phyloP scores from a whole-genome alignment of 164 flowering plant species.

The Sextonia rubra region DNA sequence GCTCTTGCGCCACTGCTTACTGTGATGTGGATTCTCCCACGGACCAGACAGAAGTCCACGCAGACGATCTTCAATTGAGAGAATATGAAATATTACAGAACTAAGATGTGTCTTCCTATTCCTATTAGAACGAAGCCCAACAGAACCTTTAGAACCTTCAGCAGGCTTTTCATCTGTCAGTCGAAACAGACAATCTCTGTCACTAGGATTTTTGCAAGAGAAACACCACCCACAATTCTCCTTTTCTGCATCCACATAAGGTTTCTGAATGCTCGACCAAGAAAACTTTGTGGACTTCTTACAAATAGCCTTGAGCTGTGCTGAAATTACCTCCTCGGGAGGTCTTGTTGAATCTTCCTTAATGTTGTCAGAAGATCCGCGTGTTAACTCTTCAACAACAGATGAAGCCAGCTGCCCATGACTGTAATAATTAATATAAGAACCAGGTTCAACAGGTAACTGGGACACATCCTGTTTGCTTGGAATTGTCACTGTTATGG shows the following conservation, averaged over 20 bases:
- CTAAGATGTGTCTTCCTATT: slow-evolving; percentile 49
- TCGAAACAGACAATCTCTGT: slow-evolving; percentile 60
- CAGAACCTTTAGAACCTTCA: slow-evolving; percentile 26
- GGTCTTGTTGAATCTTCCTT: slow-evolving; percentile 30
- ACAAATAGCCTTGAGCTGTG: slow-evolving; percentile 55
- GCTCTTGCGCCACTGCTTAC: slow-evolving; percentile 53
- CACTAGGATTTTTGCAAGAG: slow-evolving; percentile 57
- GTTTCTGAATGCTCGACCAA: slow-evolving; percentile 46
- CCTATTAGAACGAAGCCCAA: slow-evolving; percentile 30
- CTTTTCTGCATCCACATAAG: slow-evolving; percentile 28
- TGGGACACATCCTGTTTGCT: slow-evolving; percentile 17
- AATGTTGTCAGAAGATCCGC: slow-evolving; percentile 39
- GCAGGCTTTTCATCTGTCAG: slow-evolving; percentile 20
- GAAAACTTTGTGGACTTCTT: slow-evolving; percentile 41
- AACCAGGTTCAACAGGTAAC: slow-evolving; percentile 21
- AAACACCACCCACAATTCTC: slow-evolving; percentile 98
- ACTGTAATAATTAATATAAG: slow-evolving; percentile 60
- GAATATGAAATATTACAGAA: slow-evolving; percentile 45
- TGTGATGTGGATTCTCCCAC: slow-evolving; percentile 67
- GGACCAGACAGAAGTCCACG: slow-evolving; percentile 87
- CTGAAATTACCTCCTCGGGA: slow-evolving; percentile 50
- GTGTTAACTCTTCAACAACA: slow-evolving; percentile 50
- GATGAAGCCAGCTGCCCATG: slow-evolving; percentile 59
- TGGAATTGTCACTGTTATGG: slow-evolving; percentile 14
- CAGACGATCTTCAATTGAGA: slow-evolving; percentile 69